Evolutionary conservation across 371 early-diverging fungal genomes (phyloP).

Genomic region (Sporodiniella umbellata): DNA sequence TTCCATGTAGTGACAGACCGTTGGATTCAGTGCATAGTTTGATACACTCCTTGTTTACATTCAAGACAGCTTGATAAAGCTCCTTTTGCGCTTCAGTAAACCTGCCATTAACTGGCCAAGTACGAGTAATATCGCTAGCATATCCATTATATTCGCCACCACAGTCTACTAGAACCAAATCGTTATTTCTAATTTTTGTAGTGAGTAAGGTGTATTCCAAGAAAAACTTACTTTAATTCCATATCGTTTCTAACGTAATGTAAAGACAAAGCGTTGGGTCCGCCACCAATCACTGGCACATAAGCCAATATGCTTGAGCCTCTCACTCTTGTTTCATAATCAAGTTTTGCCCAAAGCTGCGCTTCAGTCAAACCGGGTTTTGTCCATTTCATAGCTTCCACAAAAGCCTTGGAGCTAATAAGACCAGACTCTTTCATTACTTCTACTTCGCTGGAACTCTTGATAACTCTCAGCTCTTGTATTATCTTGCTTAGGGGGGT

Average conservation of each 20-base stretch:
- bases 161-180: constrained; percentile 88
- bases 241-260: constrained; percentile 93
- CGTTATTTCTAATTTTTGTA: constrained; percentile 75
- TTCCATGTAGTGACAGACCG: constrained; percentile 73
- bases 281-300: constrained; percentile 95
- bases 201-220: too few relatives aligned
- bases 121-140: constrained; percentile 90
- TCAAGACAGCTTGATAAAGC: constrained; percentile 83
- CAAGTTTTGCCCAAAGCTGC: constrained; percentile 75
- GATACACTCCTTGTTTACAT: constrained; percentile 84
- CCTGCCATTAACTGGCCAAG: constrained; percentile 91
- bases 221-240: constrained; percentile 42
- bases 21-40: constrained; percentile 73
- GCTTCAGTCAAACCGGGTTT: constrained; percentile 72
- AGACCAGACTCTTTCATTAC: constrained; percentile 79
- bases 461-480: constrained; percentile 75
- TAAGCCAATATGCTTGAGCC: constrained; percentile 84
- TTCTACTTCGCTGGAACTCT: constrained; percentile 71
- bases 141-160: constrained; percentile 90
- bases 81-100: constrained; percentile 79
- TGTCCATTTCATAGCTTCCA: constrained; percentile 69
- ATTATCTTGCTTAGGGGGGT: constrained; percentile 59
- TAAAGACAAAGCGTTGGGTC: constrained; percentile 86
- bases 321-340: constrained; percentile 67
- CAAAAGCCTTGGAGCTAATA: constrained; percentile 77